Evolutionary conservation across 1,139 yeast genomes (phyloP).

Genomic region (Hyphopichia buzzinii): DNA sequence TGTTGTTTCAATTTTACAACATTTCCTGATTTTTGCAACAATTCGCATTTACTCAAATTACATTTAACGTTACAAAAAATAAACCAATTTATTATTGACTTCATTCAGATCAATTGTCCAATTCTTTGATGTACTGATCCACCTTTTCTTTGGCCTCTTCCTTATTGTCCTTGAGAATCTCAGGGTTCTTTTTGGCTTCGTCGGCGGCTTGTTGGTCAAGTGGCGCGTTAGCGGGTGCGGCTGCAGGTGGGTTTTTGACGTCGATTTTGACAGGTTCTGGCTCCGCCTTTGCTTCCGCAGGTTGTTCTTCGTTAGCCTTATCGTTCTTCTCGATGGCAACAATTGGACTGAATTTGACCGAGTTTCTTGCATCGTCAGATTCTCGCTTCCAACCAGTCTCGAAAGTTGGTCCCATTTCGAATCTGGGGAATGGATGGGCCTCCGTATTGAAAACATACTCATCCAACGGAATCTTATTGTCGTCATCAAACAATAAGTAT

Average conservation of each 20-base stretch:
- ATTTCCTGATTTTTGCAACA: no score
- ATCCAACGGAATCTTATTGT: slow-evolving; percentile 55
- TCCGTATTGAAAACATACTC: slow-evolving; percentile 85
- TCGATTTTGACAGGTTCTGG: slow-evolving; percentile 18
- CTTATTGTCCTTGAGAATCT: slow-evolving; percentile 20
- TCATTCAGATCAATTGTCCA: no score
- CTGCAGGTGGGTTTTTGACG: slow-evolving; percentile 37
- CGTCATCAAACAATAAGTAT: slow-evolving; percentile 74
- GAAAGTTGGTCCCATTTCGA: slow-evolving; percentile 53
- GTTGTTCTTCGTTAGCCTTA: background rate
- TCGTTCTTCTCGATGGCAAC: slow-evolving; percentile 1
- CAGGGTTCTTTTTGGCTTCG: slow-evolving; percentile 35
- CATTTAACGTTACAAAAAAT: no score
- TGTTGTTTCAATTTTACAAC: no score
- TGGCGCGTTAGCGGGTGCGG: slow-evolving; percentile 45
- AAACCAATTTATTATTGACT: no score
- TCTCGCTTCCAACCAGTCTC: slow-evolving; percentile 63
- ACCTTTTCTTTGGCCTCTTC: slow-evolving; percentile 25
- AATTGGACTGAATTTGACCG: slow-evolving; percentile 3
- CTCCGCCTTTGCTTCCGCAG: slow-evolving; percentile 16
- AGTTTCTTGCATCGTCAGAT: slow-evolving; percentile 3
- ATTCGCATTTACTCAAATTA: no score
- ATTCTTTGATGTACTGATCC: slow-evolving; percentile 8
- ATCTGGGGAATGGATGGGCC: slow-evolving; percentile 87
- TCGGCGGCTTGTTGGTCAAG: slow-evolving; percentile 37